Percentiles rank a stretch among this genome's conserved stretches.
Conservation (phyloP, 768 basidiomycete species). For the Mycena alexandri region DNA sequence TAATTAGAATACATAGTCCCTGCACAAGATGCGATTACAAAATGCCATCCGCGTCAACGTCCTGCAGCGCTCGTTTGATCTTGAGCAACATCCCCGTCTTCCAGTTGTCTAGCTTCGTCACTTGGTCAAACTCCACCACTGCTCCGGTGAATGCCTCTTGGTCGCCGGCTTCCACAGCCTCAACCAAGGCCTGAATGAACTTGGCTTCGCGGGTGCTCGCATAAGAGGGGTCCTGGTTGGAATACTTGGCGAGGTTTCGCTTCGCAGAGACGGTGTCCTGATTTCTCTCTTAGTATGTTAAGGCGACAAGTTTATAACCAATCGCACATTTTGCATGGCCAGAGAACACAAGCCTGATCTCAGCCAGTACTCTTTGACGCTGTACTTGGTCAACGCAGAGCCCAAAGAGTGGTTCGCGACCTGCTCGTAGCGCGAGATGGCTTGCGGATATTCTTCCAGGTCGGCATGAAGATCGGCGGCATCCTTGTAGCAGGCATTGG, state of each 20-base stretch:
- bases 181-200: constrained; percentile 82
- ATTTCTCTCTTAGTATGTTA: neutral
- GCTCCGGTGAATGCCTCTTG: constrained; percentile 76
- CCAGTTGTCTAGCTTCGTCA: constrained; percentile 95
- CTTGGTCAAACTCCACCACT: constrained; percentile 93
- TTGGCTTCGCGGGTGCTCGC: constrained; percentile 91
- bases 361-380: constrained; percentile 98
- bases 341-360: constrained; percentile 88
- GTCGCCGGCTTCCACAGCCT: constrained; percentile 70
- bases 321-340: constrained; percentile 79
- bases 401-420: constrained; percentile 88
- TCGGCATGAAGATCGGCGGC: constrained; percentile 96
- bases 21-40: constrained; percentile 43
- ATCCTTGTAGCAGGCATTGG: constrained; percentile 95
- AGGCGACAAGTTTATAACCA: constrained; percentile 5
- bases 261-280: constrained; percentile 89
- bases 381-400: constrained; percentile 94
- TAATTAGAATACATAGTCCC: constrained; percentile 25
- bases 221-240: constrained; percentile 88
- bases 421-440: constrained; percentile 90
- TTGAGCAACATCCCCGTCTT: constrained; percentile 92
- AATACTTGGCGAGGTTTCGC: constrained; percentile 83
- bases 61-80: constrained; percentile 75
- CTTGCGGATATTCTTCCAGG: constrained; percentile 85
- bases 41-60: constrained; percentile 66